Conservation (phyloP, 176 grass and related monocot species). For the Paspalum notatum region DNA sequence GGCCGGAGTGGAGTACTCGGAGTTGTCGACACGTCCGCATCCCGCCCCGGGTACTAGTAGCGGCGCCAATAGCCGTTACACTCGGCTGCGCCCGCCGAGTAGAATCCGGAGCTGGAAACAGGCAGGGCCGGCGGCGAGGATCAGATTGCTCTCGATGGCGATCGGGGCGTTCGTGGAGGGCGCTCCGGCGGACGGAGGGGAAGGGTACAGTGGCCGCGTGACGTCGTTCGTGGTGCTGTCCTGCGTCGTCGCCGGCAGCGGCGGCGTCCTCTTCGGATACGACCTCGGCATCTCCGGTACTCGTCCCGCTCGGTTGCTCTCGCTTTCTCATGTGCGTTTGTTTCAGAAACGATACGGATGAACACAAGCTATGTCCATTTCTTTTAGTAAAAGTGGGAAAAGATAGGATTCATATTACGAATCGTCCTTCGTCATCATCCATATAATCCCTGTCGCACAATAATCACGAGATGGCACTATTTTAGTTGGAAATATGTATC, state of each 20-base stretch:
- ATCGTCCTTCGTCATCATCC: neutral
- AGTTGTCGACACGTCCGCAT: neutral
- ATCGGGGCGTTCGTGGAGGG: slow-evolving; percentile 29
- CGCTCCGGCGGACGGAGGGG: slow-evolving; percentile 3
- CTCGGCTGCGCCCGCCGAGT: neutral
- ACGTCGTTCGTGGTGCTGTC: slow-evolving; percentile 73
- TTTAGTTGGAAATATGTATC: neutral
- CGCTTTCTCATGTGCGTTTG: neutral
- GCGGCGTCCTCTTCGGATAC: slow-evolving; percentile 92
- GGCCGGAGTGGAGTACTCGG: neutral
- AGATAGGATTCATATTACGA: neutral
- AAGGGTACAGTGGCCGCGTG: slow-evolving; percentile 64
- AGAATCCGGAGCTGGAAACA: neutral
- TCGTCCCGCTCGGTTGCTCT: neutral
- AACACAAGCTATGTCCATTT: neutral
- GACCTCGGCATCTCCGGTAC: slow-evolving; percentile 93
- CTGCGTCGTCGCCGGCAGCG: slow-evolving; percentile 77
- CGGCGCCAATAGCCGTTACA: neutral
- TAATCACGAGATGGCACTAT: neutral
- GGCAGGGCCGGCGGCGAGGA: neutral
- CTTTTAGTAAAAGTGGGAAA: neutral
- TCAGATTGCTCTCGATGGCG: slow-evolving; percentile 35
- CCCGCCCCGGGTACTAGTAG: neutral
- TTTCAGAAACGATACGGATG: neutral
- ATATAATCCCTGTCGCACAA: neutral